Evolutionary conservation across 768 basidiomycete genomes (phyloP).

Genomic region (Termitomyces sp.): DNA sequence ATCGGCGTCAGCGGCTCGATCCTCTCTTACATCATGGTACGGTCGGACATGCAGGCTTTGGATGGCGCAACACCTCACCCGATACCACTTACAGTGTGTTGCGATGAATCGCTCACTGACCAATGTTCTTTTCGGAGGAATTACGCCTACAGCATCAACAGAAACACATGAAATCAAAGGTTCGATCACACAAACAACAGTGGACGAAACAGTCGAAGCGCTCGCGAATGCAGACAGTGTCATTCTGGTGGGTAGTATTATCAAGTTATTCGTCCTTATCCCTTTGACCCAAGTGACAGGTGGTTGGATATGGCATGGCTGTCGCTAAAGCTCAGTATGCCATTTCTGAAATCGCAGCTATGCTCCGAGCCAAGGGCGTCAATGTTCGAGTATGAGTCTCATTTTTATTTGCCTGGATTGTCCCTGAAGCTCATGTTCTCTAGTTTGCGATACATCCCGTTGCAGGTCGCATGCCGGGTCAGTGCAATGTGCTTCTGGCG

Average conservation of each 20-base stretch:
- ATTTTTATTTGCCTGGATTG: neutral
- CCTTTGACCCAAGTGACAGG: conserved; percentile 35
- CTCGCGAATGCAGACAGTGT: conserved; percentile 80
- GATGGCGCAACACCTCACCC: neutral
- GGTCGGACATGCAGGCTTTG: neutral
- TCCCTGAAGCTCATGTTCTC: neutral
- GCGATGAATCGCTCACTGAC: conserved; percentile 88
- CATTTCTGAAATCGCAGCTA: conserved; percentile 70
- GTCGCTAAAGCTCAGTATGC: conserved; percentile 89
- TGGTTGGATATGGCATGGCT: conserved; percentile 89
- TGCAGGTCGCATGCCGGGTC: conserved; percentile 91
- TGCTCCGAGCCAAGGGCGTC: conserved; percentile 70
- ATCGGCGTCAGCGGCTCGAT: conserved; percentile 92
- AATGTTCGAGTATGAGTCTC: conserved; percentile 60
- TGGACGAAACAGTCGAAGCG: conserved; percentile 81
- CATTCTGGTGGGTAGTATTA: conserved; percentile 52
- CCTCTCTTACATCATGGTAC: conserved; percentile 89
- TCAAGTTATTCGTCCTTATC: neutral
- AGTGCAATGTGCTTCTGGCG: conserved; percentile 89
- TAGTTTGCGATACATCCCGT: conserved; percentile 87
- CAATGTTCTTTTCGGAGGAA: conserved; percentile 90
- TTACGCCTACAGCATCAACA: conserved; percentile 51
- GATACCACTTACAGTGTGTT: conserved; percentile 57
- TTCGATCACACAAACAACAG: conserved; percentile 69
- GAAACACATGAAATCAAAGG: conserved; percentile 82